Evolutionary conservation across 2,329 filamentous ascomycete species (phyloP).

Genomic region (Tolypocladium capitatum): DNA sequence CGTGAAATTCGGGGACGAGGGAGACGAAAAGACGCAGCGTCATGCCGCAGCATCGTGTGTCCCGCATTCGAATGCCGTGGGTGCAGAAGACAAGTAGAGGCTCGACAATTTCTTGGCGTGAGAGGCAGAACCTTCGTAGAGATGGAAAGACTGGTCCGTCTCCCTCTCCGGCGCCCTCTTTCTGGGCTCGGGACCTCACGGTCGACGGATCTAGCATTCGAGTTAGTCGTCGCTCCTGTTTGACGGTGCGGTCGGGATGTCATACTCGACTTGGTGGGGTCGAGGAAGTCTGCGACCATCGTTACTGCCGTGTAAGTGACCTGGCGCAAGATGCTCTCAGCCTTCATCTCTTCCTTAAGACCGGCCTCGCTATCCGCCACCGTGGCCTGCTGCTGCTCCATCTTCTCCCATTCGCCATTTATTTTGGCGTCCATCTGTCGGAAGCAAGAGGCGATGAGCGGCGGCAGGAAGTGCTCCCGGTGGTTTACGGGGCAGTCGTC

Average conservation of each 20-base stretch:
- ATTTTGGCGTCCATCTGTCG: slow-evolving; percentile 80
- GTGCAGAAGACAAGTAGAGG: slow-evolving; percentile 85
- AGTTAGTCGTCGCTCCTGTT: not conserved
- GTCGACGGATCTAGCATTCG: slow-evolving; percentile 16
- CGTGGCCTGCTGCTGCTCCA: slow-evolving; percentile 49
- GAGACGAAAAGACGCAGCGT: slow-evolving; percentile 78
- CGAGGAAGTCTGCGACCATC: slow-evolving; percentile 80
- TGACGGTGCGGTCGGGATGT: slow-evolving; percentile 2
- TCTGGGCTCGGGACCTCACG: slow-evolving; percentile 13
- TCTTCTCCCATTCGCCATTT: slow-evolving; percentile 69
- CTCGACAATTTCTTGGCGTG: slow-evolving; percentile 65
- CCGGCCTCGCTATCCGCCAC: slow-evolving; percentile 58
- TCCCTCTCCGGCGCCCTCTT: slow-evolving; percentile 11
- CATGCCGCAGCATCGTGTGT: slow-evolving; percentile 75
- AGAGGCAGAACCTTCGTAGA: slow-evolving; percentile 72
- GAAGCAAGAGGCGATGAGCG: slow-evolving; percentile 70
- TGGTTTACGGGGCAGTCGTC: slow-evolving; percentile 79
- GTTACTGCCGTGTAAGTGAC: slow-evolving; percentile 85
- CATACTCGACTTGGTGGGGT: slow-evolving; percentile 55
- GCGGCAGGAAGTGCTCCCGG: slow-evolving; percentile 69
- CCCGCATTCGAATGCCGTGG: slow-evolving; percentile 78
- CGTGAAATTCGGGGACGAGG: slow-evolving; percentile 74
- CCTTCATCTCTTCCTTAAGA: slow-evolving; percentile 92
- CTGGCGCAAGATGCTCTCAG: slow-evolving; percentile 86
- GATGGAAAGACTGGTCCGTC: slow-evolving; percentile 34